These are phyloP conservation scores for Tricholoma bakamatsutake DNA, from an alignment of 768 basidiomycete genomes.

Conservation along the genomic window DNA sequence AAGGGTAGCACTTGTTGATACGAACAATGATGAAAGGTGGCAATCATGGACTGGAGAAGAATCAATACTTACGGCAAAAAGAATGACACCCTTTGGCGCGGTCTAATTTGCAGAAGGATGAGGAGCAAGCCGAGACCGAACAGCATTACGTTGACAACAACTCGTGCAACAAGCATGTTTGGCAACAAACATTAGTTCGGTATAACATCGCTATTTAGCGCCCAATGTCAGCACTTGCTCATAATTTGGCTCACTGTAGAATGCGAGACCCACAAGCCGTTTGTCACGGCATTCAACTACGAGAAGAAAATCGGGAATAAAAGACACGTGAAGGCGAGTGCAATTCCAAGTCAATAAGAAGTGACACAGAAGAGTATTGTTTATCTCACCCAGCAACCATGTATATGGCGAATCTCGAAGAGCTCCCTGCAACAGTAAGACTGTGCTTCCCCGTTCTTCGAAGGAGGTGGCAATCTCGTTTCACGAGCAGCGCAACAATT, in stretches of 20 bases:
- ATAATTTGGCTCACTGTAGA: slow-evolving; percentile 33
- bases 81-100: slow-evolving; percentile 23
- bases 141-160: slow-evolving; percentile 26
- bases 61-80: no score
- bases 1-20: no score
- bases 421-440: slow-evolving; percentile 25
- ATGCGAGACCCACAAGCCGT: slow-evolving; percentile 35
- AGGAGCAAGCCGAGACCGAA: slow-evolving; percentile 24
- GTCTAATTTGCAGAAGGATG: slow-evolving; percentile 30
- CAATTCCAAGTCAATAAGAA: not conserved
- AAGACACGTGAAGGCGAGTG: slow-evolving; percentile 29
- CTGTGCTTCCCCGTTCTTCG: no score
- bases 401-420: slow-evolving; percentile 40
- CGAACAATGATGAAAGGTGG: no score
- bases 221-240: slow-evolving; percentile 12
- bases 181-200: slow-evolving; percentile 32
- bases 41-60: no score
- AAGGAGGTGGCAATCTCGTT: no score
- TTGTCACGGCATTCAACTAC: slow-evolving; percentile 46
- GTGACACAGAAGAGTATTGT: not conserved
- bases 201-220: slow-evolving; percentile 35
- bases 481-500: slow-evolving; percentile 22
- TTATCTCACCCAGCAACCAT: slow-evolving; percentile 30
- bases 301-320: slow-evolving; percentile 30
- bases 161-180: slow-evolving; percentile 24